These are phyloP conservation scores for Kitagawia praeruptora DNA, from an alignment of 129 eudicot genomes.

Conservation along the genomic window DNA sequence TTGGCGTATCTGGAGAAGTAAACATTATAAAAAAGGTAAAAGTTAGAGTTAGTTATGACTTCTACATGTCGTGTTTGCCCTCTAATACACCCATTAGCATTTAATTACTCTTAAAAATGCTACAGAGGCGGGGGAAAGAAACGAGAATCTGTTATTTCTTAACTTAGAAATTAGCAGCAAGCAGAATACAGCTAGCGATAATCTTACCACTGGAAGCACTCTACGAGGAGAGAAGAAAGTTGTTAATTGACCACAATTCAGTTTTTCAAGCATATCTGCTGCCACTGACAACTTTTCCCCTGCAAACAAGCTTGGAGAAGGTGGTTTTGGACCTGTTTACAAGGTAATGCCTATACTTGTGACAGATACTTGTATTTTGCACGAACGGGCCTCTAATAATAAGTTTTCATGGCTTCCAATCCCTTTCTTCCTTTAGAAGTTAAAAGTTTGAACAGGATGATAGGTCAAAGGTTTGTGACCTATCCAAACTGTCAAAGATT, in stretches of 20 bases:
- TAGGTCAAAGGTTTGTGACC: background rate
- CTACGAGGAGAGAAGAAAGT: background rate
- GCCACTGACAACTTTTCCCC: slow-evolving; percentile 18
- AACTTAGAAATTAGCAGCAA: slow-evolving; percentile 2
- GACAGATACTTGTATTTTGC: background rate
- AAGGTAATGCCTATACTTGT: slow-evolving; percentile 13
- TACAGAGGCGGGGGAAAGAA: background rate
- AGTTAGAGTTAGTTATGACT: background rate
- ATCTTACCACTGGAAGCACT: background rate
- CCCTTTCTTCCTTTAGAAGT: background rate
- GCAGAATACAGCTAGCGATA: background rate
- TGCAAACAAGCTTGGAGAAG: slow-evolving; percentile 21
- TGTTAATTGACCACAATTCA: slow-evolving; percentile 1
- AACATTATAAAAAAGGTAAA: slow-evolving; percentile 1
- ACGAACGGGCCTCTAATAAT: background rate
- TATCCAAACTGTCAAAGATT: background rate
- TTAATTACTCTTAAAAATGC: background rate
- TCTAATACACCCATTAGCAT: background rate
- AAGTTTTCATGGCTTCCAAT: background rate
- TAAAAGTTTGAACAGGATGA: background rate
- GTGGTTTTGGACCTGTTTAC: slow-evolving; percentile 27
- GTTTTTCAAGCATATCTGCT: slow-evolving; percentile 12
- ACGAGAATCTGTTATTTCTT: background rate
- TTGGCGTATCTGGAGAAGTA: background rate
- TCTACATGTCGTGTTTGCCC: background rate